These are phyloP conservation scores for Starmerella khaoyaiensis DNA, from an alignment of 805 yeast genomes.

Conservation along the genomic window DNA sequence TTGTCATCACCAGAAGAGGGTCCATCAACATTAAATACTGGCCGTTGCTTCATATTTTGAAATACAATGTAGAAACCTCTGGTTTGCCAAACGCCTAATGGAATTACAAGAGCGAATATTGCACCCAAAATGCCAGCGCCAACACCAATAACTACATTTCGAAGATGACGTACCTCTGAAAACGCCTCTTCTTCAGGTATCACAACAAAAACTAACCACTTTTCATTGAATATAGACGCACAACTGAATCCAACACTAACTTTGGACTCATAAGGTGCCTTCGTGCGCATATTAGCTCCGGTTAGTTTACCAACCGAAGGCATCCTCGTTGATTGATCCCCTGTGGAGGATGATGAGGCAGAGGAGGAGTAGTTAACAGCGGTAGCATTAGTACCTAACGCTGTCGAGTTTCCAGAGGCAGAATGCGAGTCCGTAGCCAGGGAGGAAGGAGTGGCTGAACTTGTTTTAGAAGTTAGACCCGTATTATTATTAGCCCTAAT, in stretches of 20 bases:
- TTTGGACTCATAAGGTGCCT: constrained; percentile 6
- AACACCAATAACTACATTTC: constrained; percentile 20
- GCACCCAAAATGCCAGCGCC: constrained; percentile 21
- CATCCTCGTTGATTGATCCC: background rate
- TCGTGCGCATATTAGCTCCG: constrained; percentile 13
- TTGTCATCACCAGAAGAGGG: constrained; percentile 1
- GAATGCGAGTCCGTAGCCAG: no score
- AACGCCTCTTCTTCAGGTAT: constrained; percentile 14
- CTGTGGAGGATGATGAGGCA: background rate
- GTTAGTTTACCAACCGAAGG: constrained; percentile 5
- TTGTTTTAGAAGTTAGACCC: no score
- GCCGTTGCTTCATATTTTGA: constrained; percentile 18
- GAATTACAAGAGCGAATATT: constrained; percentile 19
- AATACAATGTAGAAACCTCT: constrained; percentile 21
- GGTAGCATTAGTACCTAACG: no score
- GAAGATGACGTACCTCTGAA: constrained; percentile 11
- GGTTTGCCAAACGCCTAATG: constrained; percentile 22
- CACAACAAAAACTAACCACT: constrained; percentile 20
- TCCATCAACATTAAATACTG: constrained; percentile 9
- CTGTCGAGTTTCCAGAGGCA: no score
- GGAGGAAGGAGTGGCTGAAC: no score
- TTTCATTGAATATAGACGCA: constrained; percentile 11
- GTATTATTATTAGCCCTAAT: no score
- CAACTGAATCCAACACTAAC: constrained; percentile 21
- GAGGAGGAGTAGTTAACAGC: no score